Evolutionary conservation across 768 basidiomycete genomes (phyloP), one percentile per base, ranked within the genome.

Genomic region (Solioccasus polychromus): DNA sequence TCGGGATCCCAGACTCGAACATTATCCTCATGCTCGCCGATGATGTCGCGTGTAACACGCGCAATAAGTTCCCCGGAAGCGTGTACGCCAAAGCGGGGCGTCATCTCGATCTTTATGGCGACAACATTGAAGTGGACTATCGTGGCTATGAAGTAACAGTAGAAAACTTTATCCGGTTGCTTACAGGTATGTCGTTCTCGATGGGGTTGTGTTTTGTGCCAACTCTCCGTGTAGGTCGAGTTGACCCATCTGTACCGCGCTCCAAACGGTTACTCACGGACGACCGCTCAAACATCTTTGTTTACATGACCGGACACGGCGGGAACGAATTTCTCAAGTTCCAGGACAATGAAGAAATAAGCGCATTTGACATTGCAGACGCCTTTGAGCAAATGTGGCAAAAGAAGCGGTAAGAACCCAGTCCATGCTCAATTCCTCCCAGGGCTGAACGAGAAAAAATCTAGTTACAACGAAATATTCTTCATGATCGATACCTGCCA

Each of bases 401-500:
- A 64, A 97, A 97, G 76, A 86, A 87, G 63, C 73, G 94, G 93
- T 88, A 46, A 35, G 77, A 12, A 28, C 28, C 8, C 28, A 12
- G 7, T 7, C 28, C 28, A 28, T 7, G 12, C 28, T 7, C 28
- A 28, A 28, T 28, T 7, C n/a, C n/a, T n/a, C n/a, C 25, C 15
- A 31, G 31, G 2, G 20, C 24, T 35, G 14, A 23, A 37, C 4
- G 55, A 86, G 85, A 43, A 14, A n/a, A 26, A 7, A 22, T n/a
- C 15, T 24, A 62, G 61, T 3, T 99, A 97, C 71, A 94, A 97
- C 66, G 91, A 95, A 64, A 82, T 99, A 39, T 78, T 99, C 59
- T 96, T 95, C 73, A 97, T 98, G 89, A 85, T 94, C 48, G 95
- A 99, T 59, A 98, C 95, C 0, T 99, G 95, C 62, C 93, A 99